Percentiles rank a stretch among this genome's conserved stretches.
Evolutionary conservation across 1,284 basidiomycete species (phyloP).

Genomic region (Heterobasidion irregulare): DNA sequence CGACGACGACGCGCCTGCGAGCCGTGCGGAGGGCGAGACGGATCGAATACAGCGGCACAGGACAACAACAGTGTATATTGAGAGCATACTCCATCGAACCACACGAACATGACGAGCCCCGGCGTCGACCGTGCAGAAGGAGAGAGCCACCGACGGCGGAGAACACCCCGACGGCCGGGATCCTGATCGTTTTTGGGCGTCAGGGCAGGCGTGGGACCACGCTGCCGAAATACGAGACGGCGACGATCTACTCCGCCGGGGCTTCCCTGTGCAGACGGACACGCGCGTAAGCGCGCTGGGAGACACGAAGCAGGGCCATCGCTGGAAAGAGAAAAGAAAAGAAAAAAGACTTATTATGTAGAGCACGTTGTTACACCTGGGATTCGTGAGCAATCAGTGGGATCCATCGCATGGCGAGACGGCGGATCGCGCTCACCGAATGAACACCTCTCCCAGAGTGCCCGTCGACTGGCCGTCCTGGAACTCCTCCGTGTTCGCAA

Average conservation of each 20-base stretch:
- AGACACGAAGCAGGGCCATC: slow-evolving; percentile 21
- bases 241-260: slow-evolving; percentile 29
- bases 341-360: slow-evolving; percentile 74
- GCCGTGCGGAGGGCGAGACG: no score
- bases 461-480: slow-evolving; percentile 96
- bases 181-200: no score
- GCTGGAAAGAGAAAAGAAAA: slow-evolving; percentile 1
- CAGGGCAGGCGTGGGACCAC: no score
- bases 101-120: no score
- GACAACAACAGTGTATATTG: no score
- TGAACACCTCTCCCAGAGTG: slow-evolving; percentile 96
- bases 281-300: not conserved
- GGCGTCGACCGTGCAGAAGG: no score
- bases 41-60: no score
- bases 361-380: slow-evolving; percentile 83
- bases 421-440: slow-evolving; percentile 53
- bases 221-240: no score
- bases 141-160: no score
- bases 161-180: no score
- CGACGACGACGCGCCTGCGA: no score
- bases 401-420: not conserved
- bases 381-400: slow-evolving; percentile 4
- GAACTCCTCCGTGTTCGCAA: slow-evolving; percentile 98
- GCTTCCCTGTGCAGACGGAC: slow-evolving; percentile 57
- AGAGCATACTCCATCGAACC: no score